Evolutionary conservation across 2,329 filamentous ascomycete genomes (phyloP), one percentile per base, ranked within the genome.

Genomic region (Alternaria sp.): DNA sequence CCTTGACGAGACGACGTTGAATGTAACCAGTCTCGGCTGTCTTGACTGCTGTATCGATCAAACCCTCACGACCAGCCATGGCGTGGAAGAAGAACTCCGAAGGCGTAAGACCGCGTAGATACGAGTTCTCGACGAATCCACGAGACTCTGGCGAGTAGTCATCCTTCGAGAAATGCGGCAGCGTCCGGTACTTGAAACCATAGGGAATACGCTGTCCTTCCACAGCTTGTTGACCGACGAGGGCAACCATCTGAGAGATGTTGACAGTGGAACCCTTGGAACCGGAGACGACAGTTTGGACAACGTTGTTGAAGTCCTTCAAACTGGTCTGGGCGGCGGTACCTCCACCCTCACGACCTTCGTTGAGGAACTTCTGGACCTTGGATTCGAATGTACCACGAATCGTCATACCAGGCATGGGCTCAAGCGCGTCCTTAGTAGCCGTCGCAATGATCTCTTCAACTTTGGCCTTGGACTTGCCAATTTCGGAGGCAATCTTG

Each of bases 231-330:
- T 99, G 96, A 69, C 96, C 96, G 63, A 99, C 96, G 68, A 98
- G 88, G 25, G 96, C 96, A 66, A 94, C 96, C 96, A 99, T 99
- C 82, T 99, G 96, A 15, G 96, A 97, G 73, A 99, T 98, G 80
- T 99, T 99, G 85, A 99, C 98, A 12, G 93, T 95, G 3, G 96
- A 98, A 79, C 96, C 96, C 85, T 99, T 99, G 71, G 96, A 99
- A 75, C 96, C 96, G 62, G 96, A 97, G 57, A 90, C 89, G 64
- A 96, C 93, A 92, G 98, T 99, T 77, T 93, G 93, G 58, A 97
- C 93, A 54, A 95, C 95, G 75, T 98, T 97, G 86, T 99, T 99
- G 74, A 92, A 85, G 81, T 97, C 93, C 83, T 97, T 97, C 79
- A 99, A 83, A 85, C 92, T 93, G 82, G 93, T 91, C 81, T 96